A percentile compares a stretch with the other conserved stretches of the same genome.
Conservation (phyloP, 1,139 yeast species). For the Blastobotrys indianensis region DNA sequence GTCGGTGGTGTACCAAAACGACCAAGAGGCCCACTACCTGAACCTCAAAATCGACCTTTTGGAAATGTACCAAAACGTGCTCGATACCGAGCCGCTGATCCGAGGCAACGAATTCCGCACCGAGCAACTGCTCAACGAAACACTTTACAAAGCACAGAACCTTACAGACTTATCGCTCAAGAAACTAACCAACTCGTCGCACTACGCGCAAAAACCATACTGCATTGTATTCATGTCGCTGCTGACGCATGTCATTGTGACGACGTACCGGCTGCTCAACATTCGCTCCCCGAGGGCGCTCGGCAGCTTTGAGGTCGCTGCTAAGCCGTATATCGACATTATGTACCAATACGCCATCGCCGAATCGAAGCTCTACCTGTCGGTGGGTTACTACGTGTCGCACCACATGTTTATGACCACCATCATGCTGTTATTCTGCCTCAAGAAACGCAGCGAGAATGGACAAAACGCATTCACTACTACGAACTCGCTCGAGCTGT, state of each 20-base stretch:
- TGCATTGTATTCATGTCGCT: constrained; percentile 9
- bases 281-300: constrained; percentile 1
- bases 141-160: background rate
- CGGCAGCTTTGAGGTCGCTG: constrained; percentile 5
- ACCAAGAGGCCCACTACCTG: constrained; percentile 6
- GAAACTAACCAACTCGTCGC: constrained; percentile 2
- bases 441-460: constrained; percentile 1
- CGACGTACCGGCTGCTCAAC: constrained; percentile 6
- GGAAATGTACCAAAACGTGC: constrained; percentile 1
- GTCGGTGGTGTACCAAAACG: constrained; percentile 2
- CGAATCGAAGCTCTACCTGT: constrained; percentile 1
- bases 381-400: constrained; percentile 12
- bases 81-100: background rate
- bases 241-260: constrained; percentile 10
- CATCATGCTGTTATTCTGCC: constrained; percentile 14
- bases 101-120: background rate
- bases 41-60: constrained; percentile 11
- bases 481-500: background rate
- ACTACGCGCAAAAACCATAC: constrained; percentile 6
- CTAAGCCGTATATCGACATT: constrained; percentile 6
- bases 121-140: background rate
- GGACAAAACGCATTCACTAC: too few relatives aligned
- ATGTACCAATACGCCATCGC: constrained; percentile 3
- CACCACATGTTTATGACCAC: constrained; percentile 14
- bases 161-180: constrained; percentile 1